Evolutionary conservation across 139 green algal genomes (phyloP).

Genomic region (Chlamydomonas sp.): DNA sequence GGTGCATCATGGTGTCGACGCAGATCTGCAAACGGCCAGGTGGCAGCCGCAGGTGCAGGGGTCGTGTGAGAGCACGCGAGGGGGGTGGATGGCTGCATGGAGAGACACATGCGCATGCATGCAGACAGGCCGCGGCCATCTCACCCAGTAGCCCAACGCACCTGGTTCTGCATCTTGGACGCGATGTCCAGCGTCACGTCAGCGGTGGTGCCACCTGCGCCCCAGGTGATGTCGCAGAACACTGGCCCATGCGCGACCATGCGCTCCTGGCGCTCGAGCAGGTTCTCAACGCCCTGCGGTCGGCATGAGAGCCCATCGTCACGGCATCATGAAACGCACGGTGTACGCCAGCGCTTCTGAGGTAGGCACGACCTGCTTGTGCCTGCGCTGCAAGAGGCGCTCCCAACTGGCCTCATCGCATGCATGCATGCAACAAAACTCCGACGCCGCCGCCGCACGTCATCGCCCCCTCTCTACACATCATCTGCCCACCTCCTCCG

Average conservation of each 20-base stretch:
- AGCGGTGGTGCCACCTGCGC: slow-evolving; percentile 87
- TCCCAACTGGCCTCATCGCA: too few species aligned
- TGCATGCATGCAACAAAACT: not conserved
- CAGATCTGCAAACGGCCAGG: slow-evolving; percentile 81
- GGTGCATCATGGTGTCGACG: slow-evolving; percentile 98
- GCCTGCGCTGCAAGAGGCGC: too few species aligned
- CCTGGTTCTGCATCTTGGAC: slow-evolving; percentile 81
- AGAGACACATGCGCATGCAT: too few species aligned
- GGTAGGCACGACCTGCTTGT: too few species aligned
- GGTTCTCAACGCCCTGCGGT: slow-evolving; percentile 81
- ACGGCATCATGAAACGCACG: not conserved
- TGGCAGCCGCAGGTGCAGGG: too few species aligned
- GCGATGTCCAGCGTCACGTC: slow-evolving; percentile 95
- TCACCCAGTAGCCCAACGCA: too few species aligned
- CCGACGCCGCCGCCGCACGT: not conserved
- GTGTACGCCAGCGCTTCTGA: too few species aligned
- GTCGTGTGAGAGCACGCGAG: too few species aligned
- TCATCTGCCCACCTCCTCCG: slow-evolving; percentile 63
- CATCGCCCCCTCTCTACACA: not conserved
- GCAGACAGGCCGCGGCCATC: too few species aligned
- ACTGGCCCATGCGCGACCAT: slow-evolving; percentile 75
- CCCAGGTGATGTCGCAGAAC: slow-evolving; percentile 99
- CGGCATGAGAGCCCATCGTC: not conserved
- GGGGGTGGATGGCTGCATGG: too few species aligned
- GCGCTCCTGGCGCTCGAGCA: slow-evolving; percentile 81